phyloP scores from a whole-genome alignment of 257 asterid species.

The Petunia axillaris region DNA sequence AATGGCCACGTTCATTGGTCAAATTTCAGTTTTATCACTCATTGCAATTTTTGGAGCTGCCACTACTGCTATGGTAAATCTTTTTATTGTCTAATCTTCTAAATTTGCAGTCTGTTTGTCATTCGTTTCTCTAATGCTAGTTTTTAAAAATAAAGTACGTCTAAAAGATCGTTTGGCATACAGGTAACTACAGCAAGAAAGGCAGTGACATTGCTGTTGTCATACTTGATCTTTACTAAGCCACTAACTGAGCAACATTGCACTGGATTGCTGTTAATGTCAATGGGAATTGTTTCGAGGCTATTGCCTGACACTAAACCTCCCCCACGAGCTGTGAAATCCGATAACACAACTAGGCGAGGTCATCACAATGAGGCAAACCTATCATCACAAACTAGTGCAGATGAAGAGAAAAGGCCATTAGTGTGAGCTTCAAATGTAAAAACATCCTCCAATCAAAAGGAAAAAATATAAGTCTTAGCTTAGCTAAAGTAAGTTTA shows the following conservation, averaged over 20 bases:
- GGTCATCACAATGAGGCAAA: slow-evolving; percentile 35
- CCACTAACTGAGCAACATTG: slow-evolving; percentile 83
- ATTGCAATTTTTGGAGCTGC: slow-evolving; percentile 91
- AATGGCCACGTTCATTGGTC: slow-evolving; percentile 87
- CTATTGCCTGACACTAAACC: slow-evolving; percentile 64
- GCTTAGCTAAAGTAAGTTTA: not conserved
- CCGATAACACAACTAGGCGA: slow-evolving; percentile 17
- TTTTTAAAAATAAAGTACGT: too few species aligned
- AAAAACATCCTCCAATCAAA: too few species aligned
- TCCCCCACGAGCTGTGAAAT: slow-evolving; percentile 27
- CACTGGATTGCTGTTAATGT: slow-evolving; percentile 64
- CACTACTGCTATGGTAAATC: slow-evolving; percentile 80
- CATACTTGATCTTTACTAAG: slow-evolving; percentile 75
- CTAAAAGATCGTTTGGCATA: too few species aligned
- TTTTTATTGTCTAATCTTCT: not conserved
- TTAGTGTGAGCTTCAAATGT: slow-evolving; percentile 43
- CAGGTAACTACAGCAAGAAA: slow-evolving; percentile 91
- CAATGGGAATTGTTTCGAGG: slow-evolving; percentile 72
- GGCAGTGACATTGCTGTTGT: slow-evolving; percentile 82
- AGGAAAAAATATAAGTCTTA: not conserved
- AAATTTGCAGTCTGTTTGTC: not conserved
- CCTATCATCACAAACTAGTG: slow-evolving; percentile 34
- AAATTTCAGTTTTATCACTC: slow-evolving; percentile 83
- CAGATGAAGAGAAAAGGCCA: slow-evolving; percentile 56
- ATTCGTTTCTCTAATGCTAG: not conserved